Evolutionary conservation across 345 rosid genomes (phyloP).

Genomic region (Eucalyptus albens): DNA sequence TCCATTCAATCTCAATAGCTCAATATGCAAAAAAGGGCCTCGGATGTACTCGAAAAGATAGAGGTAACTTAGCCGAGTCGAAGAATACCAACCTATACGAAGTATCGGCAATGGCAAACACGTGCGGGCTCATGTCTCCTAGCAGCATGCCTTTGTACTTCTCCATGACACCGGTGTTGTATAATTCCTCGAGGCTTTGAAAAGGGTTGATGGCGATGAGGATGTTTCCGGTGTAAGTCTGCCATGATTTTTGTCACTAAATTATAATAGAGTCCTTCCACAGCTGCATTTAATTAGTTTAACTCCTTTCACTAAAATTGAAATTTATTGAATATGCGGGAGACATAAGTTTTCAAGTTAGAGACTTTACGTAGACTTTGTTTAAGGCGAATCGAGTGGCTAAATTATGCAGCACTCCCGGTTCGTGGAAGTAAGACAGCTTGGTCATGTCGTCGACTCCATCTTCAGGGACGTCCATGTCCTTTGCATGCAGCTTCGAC

Average conservation of each 20-base stretch:
- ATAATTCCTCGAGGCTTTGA: slow-evolving; percentile 47
- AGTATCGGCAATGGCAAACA: slow-evolving; percentile 73
- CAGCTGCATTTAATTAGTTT: not conserved
- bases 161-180: slow-evolving; percentile 48
- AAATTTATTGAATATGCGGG: not conserved
- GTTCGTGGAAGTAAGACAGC: slow-evolving; percentile 73
- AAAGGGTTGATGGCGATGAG: slow-evolving; percentile 93
- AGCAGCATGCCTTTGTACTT: slow-evolving; percentile 45
- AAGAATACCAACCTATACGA: slow-evolving; percentile 38
- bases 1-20: not conserved
- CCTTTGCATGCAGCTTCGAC: slow-evolving; percentile 45
- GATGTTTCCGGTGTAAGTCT: slow-evolving; percentile 87
- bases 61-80: not conserved
- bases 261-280: slow-evolving; percentile 5
- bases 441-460: slow-evolving; percentile 95
- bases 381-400: slow-evolving; percentile 39
- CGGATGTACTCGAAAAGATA: not conserved
- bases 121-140: slow-evolving; percentile 65
- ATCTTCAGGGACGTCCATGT: slow-evolving; percentile 46
- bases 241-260: slow-evolving; percentile 33
- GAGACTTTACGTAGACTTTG: slow-evolving; percentile 64
- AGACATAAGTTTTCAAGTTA: not conserved
- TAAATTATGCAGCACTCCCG: slow-evolving; percentile 74
- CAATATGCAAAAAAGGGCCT: not conserved
- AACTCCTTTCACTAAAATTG: slow-evolving; percentile 3